Percentiles rank a stretch among this genome's conserved stretches.
These are phyloP conservation scores for Alternaria rosae DNA, from an alignment of 2,329 filamentous ascomycete species.

Conservation along the genomic window DNA sequence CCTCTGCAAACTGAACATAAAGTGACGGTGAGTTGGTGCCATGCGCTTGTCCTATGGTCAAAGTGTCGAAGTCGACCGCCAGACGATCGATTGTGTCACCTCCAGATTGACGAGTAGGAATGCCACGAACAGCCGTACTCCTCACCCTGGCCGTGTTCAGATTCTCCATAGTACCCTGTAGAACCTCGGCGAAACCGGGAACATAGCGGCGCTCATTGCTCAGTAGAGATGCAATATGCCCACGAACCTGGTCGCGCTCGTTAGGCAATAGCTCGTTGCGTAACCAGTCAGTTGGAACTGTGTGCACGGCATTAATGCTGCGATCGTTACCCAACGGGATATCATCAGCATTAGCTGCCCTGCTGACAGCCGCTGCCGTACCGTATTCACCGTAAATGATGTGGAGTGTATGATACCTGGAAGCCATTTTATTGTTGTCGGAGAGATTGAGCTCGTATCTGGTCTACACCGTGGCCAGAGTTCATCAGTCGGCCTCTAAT, in stretches of 20 bases:
- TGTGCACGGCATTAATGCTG: neutral
- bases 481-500: too few species aligned
- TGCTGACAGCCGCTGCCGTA: neutral
- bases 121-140: neutral
- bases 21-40: neutral
- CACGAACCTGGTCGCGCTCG: neutral
- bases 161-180: neutral
- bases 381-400: neutral
- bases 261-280: neutral
- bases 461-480: too few species aligned
- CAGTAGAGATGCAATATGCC: neutral
- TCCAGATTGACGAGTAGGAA: neutral
- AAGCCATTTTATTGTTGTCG: neutral
- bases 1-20: neutral
- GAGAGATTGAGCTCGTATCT: neutral
- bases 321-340: neutral
- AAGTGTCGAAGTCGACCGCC: neutral
- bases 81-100: neutral
- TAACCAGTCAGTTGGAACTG: neutral
- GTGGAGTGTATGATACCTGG: fast-evolving
- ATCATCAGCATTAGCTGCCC: neutral
- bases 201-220: neutral
- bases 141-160: neutral
- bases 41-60: neutral
- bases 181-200: neutral